Conservation (phyloP, 768 basidiomycete species). For the Sarcomyxa edulis region DNA sequence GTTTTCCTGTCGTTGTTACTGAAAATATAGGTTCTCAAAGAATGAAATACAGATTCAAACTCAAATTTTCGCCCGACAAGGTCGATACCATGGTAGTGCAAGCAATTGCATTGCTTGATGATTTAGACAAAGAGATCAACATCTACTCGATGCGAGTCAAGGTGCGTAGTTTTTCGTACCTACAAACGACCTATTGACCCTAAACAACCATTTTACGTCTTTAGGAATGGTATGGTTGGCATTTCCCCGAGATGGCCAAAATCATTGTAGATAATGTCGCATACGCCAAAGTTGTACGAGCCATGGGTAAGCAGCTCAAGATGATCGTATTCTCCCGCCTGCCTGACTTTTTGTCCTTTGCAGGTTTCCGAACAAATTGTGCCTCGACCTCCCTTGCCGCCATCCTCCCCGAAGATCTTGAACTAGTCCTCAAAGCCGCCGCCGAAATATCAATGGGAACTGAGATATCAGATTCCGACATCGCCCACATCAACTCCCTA, state of each 20-base stretch:
- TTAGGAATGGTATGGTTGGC: slow-evolving; percentile 99
- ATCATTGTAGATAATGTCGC: slow-evolving; percentile 97
- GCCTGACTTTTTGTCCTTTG: background rate
- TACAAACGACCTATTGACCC: background rate
- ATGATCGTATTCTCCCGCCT: background rate
- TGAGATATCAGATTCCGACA: slow-evolving; percentile 95
- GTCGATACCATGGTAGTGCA: slow-evolving; percentile 99
- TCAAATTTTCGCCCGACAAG: slow-evolving; percentile 99
- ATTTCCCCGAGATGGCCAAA: slow-evolving; percentile 99
- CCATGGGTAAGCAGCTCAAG: slow-evolving; percentile 67
- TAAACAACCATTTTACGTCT: slow-evolving; percentile 1
- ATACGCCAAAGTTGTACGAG: slow-evolving; percentile 89
- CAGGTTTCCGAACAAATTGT: slow-evolving; percentile 95
- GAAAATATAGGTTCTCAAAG: background rate
- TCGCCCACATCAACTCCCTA: slow-evolving; percentile 92
- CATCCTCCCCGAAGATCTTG: slow-evolving; percentile 95
- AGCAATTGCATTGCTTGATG: slow-evolving; percentile 95
- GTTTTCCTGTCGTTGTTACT: slow-evolving; percentile 12
- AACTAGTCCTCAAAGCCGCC: slow-evolving; percentile 89
- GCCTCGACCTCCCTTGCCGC: slow-evolving; percentile 78
- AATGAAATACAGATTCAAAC: slow-evolving; percentile 72
- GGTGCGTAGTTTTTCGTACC: slow-evolving; percentile 37
- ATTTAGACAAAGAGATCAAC: slow-evolving; percentile 99
- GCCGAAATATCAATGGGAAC: slow-evolving; percentile 99
- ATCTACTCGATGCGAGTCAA: slow-evolving; percentile 99